Percentiles rank a stretch among this genome's conserved stretches.
Conservation (phyloP, 73 alveolate genomes). For the Paramecium tetraurelia region DNA sequence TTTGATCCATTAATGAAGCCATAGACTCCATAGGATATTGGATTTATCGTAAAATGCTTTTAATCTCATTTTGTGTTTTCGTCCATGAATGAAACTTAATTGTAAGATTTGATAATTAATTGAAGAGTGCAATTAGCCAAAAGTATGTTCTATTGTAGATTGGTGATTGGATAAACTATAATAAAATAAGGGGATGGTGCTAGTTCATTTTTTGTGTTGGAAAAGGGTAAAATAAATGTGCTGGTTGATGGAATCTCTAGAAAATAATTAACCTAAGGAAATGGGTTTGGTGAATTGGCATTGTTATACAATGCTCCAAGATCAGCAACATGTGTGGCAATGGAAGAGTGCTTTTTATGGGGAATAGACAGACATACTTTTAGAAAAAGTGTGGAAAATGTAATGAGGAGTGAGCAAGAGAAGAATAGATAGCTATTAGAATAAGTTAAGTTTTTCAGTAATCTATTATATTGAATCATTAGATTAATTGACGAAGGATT, state of each 20-base stretch:
- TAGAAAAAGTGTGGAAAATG: constrained; percentile 55
- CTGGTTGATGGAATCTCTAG: constrained; percentile 50
- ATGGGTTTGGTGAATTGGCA: constrained; percentile 69
- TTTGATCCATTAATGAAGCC: background rate
- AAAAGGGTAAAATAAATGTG: constrained; percentile 60
- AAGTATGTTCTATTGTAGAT: constrained; percentile 50
- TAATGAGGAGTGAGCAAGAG: constrained; percentile 55
- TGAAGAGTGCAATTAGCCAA: constrained; percentile 42
- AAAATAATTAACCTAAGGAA: constrained; percentile 44
- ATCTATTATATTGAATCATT: background rate
- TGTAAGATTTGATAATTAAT: background rate
- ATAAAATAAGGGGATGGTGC: constrained; percentile 57
- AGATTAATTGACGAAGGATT: background rate
- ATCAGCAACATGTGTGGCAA: constrained; percentile 60
- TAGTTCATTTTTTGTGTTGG: constrained; percentile 57
- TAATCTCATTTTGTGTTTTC: constrained; percentile 1
- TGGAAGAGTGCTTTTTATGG: constrained; percentile 62
- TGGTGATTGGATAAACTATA: constrained; percentile 25
- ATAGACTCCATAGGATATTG: background rate
- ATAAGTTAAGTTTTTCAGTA: constrained; percentile 52
- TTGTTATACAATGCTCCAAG: constrained; percentile 68
- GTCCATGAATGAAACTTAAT: constrained; percentile 16
- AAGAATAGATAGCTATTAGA: constrained; percentile 59
- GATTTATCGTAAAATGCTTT: background rate
- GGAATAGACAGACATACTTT: constrained; percentile 65